Conservation (phyloP, 805 yeast species). For the Metschnikowia similis region DNA sequence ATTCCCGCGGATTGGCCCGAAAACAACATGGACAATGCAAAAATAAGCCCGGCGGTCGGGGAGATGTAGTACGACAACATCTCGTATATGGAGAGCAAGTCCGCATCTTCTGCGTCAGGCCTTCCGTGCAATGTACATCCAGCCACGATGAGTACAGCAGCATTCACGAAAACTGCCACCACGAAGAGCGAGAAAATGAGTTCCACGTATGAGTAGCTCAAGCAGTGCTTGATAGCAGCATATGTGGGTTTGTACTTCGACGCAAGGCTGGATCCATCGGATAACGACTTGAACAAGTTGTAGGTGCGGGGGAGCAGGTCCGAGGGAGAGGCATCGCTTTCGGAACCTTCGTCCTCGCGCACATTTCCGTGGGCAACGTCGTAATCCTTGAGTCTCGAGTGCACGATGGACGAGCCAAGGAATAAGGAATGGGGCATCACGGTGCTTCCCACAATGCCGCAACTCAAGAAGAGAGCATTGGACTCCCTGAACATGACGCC, state of each 20-base stretch:
- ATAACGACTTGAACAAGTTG: conserved; percentile 19
- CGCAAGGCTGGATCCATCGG: conserved; percentile 28
- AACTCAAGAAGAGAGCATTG: conserved; percentile 39
- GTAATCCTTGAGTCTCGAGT: conserved; percentile 39
- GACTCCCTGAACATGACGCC: conserved; percentile 28
- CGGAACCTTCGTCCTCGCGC: background rate
- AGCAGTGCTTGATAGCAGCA: conserved; percentile 38
- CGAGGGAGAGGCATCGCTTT: background rate
- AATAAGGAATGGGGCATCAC: conserved; percentile 46
- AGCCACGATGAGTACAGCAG: conserved; percentile 44
- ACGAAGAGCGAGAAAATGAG: conserved; percentile 37
- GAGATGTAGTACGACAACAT: conserved; percentile 42
- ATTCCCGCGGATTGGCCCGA: conserved; percentile 47
- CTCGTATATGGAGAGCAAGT: conserved; percentile 40
- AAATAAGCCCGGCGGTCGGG: conserved; percentile 42
- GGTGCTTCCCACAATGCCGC: conserved; percentile 45
- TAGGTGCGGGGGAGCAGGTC: conserved; percentile 15
- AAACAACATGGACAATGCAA: conserved; percentile 44
- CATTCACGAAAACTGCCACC: conserved; percentile 43
- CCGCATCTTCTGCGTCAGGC: conserved; percentile 45
- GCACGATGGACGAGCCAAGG: conserved; percentile 43
- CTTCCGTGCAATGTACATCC: conserved; percentile 38
- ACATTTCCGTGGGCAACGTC: conserved; percentile 31
- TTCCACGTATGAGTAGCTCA: conserved; percentile 38
- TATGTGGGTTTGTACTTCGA: conserved; percentile 39